These are phyloP conservation scores for Suillus variegatus DNA, from an alignment of 768 basidiomycete genomes.

Conservation along the genomic window DNA sequence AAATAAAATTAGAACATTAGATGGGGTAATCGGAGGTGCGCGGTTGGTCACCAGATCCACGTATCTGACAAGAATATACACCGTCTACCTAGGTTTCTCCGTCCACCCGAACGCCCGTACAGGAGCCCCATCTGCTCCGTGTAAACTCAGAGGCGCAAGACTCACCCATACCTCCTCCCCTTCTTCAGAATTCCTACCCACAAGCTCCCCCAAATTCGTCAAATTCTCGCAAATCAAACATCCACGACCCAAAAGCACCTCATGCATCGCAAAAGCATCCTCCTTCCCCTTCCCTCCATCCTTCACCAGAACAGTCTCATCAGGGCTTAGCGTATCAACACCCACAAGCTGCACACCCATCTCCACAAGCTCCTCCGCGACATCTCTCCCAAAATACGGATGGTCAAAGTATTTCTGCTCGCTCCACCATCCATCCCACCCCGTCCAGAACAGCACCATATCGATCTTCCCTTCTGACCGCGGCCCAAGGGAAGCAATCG, in stretches of 20 bases:
- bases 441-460: slow-evolving; percentile 63
- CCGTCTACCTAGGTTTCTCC: background rate
- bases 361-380: slow-evolving; percentile 49
- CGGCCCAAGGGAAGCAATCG: slow-evolving; percentile 21
- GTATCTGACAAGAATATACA: background rate
- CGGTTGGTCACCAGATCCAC: background rate
- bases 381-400: slow-evolving; percentile 59
- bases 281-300: slow-evolving; percentile 9
- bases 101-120: slow-evolving; percentile 68
- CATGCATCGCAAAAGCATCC: slow-evolving; percentile 53
- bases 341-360: slow-evolving; percentile 60
- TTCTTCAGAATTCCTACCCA: slow-evolving; percentile 9
- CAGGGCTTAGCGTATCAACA: slow-evolving; percentile 66
- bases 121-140: slow-evolving; percentile 65
- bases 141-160: slow-evolving; percentile 59
- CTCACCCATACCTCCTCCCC: slow-evolving; percentile 46
- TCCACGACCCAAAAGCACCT: slow-evolving; percentile 57
- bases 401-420: slow-evolving; percentile 56
- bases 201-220: slow-evolving; percentile 49
- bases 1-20: background rate
- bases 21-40: background rate
- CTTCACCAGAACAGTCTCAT: slow-evolving; percentile 46
- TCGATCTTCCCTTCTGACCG: slow-evolving; percentile 29
- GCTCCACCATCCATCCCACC: slow-evolving; percentile 63
- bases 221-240: slow-evolving; percentile 74